These are phyloP conservation scores for Castanea crenata DNA, from an alignment of 306 rosid genomes.

Conservation along the genomic window DNA sequence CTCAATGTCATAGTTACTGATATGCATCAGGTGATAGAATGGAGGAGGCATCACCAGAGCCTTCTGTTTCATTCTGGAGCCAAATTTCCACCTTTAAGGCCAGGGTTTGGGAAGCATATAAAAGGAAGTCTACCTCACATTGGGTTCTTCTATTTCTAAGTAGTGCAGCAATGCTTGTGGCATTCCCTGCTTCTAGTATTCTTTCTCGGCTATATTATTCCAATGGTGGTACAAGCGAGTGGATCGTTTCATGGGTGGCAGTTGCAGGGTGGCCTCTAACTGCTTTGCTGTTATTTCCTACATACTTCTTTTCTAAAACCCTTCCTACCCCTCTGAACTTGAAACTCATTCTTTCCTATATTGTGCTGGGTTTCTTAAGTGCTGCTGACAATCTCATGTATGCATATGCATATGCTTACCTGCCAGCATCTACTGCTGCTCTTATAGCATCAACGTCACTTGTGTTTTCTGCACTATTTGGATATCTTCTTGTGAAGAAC, in stretches of 20 bases:
- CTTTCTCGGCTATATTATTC: constrained; percentile 78
- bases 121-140: constrained; percentile 60
- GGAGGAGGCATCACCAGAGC: constrained; percentile 42
- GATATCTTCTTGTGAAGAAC: constrained; percentile 77
- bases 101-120: constrained; percentile 45
- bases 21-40: constrained; percentile 33
- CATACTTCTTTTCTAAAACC: constrained; percentile 47
- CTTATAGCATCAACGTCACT: constrained; percentile 87
- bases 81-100: constrained; percentile 37
- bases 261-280: constrained; percentile 93
- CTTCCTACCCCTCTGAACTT: constrained; percentile 57
- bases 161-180: constrained; percentile 76
- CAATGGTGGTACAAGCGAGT: constrained; percentile 84
- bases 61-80: constrained; percentile 37
- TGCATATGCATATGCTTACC: constrained; percentile 95
- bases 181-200: constrained; percentile 87
- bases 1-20: background rate
- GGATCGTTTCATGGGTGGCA: constrained; percentile 95
- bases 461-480: constrained; percentile 72
- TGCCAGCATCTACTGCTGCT: constrained; percentile 91
- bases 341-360: constrained; percentile 52
- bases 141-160: constrained; percentile 78
- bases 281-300: constrained; percentile 63
- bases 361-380: constrained; percentile 64
- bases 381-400: constrained; percentile 94